phyloP scores from a whole-genome alignment of 495 filamentous ascomycete genomes.

The Penicillium herquei region DNA sequence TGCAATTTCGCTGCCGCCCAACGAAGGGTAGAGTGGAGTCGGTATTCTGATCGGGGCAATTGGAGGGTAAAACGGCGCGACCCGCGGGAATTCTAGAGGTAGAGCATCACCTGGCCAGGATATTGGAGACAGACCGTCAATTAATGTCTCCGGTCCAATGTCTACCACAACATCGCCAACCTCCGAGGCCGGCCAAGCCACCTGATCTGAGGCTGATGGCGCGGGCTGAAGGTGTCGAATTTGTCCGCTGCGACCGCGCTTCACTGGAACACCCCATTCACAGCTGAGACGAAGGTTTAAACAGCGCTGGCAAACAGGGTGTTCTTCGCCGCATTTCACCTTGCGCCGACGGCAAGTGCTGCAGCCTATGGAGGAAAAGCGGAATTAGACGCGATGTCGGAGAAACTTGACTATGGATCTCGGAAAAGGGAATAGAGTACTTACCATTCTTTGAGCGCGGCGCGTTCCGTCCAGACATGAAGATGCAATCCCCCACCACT shows the following conservation, averaged over 20 bases:
- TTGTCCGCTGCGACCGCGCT: conserved; percentile 27
- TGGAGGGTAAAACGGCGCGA: conserved; percentile 11
- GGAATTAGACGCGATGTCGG: conserved; percentile 1
- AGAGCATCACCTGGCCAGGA: conserved; percentile 20
- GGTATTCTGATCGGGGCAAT: conserved; percentile 6
- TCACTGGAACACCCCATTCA: conserved; percentile 40
- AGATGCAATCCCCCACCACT: conserved; percentile 25
- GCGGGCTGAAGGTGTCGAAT: conserved; percentile 36
- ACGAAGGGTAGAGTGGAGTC: conserved; percentile 27
- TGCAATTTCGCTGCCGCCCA: conserved; percentile 22
- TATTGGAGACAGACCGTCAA: conserved; percentile 14
- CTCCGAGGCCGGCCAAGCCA: conserved; percentile 11
- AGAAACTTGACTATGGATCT: not conserved
- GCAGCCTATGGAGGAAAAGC: conserved; percentile 31
- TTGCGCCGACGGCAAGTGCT: conserved; percentile 56
- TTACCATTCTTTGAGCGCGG: conserved; percentile 48
- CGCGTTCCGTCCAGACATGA: conserved; percentile 45
- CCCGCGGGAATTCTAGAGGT: conserved; percentile 3
- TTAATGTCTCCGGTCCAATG: conserved; percentile 8
- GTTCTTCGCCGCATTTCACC: conserved; percentile 55
- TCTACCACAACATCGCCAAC: conserved; percentile 11
- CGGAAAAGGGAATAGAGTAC: conserved; percentile 3
- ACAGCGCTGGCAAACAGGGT: conserved; percentile 50
- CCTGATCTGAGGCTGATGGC: conserved; percentile 8
- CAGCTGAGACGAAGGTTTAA: conserved; percentile 28